These are phyloP conservation scores for Phellinidium pouzarii DNA, from an alignment of 1,284 basidiomycete species.

Conservation along the genomic window DNA sequence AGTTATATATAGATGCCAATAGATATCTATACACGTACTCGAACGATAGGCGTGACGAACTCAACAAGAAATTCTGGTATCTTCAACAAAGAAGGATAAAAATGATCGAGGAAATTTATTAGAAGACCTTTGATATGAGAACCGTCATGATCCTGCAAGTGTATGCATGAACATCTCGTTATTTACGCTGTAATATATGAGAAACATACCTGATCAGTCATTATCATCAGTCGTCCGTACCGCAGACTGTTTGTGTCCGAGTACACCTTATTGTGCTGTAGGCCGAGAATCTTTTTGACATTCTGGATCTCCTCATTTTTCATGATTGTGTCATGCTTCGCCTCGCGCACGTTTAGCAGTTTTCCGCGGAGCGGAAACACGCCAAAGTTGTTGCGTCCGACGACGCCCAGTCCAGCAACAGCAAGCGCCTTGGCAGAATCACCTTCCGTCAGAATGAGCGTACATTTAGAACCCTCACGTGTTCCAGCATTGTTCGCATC, in stretches of 20 bases:
- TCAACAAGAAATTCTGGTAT: slow-evolving; percentile 93
- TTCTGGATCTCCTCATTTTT: slow-evolving; percentile 97
- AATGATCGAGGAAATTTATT: slow-evolving; percentile 97
- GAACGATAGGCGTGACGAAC: slow-evolving; percentile 98
- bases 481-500: slow-evolving; percentile 99
- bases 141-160: slow-evolving; percentile 90
- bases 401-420: slow-evolving; percentile 89
- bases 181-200: not conserved
- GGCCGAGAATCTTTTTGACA: slow-evolving; percentile 96
- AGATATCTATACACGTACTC: slow-evolving; percentile 46
- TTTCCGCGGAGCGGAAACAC: slow-evolving; percentile 98
- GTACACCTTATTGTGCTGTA: slow-evolving; percentile 94
- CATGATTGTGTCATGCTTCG: slow-evolving; percentile 92
- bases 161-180: not conserved
- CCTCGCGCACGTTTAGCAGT: slow-evolving; percentile 95
- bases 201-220: slow-evolving; percentile 89
- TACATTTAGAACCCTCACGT: slow-evolving; percentile 75
- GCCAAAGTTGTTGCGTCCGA: slow-evolving; percentile 95
- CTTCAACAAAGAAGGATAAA: slow-evolving; percentile 92
- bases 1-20: not conserved
- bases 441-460: slow-evolving; percentile 97
- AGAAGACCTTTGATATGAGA: slow-evolving; percentile 99
- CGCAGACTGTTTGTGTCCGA: slow-evolving; percentile 65
- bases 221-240: slow-evolving; percentile 97
- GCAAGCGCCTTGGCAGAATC: slow-evolving; percentile 98